Conservation (phyloP, 768 basidiomycete genomes). For the Myochromella boudieri region DNA sequence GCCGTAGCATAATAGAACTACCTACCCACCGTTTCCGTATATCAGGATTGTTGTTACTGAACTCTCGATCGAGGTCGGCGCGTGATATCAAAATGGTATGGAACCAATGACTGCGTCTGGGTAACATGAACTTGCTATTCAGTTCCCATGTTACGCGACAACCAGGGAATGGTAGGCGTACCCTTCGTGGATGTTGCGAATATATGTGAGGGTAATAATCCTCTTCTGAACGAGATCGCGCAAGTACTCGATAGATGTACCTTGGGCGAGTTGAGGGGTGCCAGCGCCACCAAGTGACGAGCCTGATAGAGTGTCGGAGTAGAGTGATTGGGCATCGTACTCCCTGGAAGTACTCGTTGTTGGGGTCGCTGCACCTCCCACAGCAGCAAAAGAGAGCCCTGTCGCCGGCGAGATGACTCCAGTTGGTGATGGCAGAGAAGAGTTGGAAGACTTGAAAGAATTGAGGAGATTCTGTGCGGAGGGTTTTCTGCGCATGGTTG, state of each 20-base stretch:
- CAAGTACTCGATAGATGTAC: slow-evolving; percentile 76
- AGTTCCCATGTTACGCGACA: background rate
- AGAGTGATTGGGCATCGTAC: slow-evolving; percentile 72
- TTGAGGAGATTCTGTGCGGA: slow-evolving; percentile 82
- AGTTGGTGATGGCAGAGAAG: slow-evolving; percentile 32
- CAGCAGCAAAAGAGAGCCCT: slow-evolving; percentile 36
- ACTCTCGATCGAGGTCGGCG: slow-evolving; percentile 70
- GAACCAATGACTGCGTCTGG: slow-evolving; percentile 82
- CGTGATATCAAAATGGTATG: slow-evolving; percentile 82
- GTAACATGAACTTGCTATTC: background rate
- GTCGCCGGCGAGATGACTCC: slow-evolving; percentile 33
- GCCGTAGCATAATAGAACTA: slow-evolving; percentile 8
- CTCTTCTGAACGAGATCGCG: slow-evolving; percentile 81
- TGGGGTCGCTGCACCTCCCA: slow-evolving; percentile 39
- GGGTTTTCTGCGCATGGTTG: slow-evolving; percentile 79
- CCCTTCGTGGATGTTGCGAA: slow-evolving; percentile 87
- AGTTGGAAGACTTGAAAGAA: slow-evolving; percentile 56
- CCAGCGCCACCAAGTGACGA: slow-evolving; percentile 33
- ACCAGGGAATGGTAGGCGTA: slow-evolving; percentile 33
- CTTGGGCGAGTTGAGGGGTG: slow-evolving; percentile 53
- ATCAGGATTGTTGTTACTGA: slow-evolving; percentile 69
- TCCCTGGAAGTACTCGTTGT: slow-evolving; percentile 52
- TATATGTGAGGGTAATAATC: slow-evolving; percentile 81
- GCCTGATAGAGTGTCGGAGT: slow-evolving; percentile 40
- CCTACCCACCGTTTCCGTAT: slow-evolving; percentile 75